phyloP scores from a whole-genome alignment of 306 rosid species.

The Carpinus viminea region DNA sequence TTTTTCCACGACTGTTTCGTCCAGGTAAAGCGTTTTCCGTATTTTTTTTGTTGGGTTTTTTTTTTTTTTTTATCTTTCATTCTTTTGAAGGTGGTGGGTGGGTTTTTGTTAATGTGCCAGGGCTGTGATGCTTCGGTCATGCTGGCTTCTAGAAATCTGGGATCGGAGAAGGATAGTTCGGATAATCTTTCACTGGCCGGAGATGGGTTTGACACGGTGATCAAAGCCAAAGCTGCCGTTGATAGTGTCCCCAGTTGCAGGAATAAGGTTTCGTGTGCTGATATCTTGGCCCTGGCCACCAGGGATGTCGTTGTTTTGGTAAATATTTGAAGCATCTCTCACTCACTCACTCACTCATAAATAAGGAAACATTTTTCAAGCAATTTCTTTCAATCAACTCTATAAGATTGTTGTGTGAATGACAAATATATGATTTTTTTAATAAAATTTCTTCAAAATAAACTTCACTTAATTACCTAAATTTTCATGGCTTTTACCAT shows the following conservation, averaged over 20 bases:
- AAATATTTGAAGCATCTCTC: constrained; percentile 9
- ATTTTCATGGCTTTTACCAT: no score
- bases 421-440: no score
- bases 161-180: constrained; percentile 66
- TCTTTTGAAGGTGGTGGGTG: background rate
- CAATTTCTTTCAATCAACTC: no score
- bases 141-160: constrained; percentile 49
- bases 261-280: constrained; percentile 91
- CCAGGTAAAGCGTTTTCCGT: constrained; percentile 35
- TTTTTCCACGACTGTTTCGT: constrained; percentile 92
- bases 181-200: constrained; percentile 77
- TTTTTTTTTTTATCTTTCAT: background rate
- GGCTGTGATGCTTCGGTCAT: constrained; percentile 94
- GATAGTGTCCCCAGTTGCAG: constrained; percentile 62
- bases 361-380: no score
- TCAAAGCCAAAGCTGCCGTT: constrained; percentile 80
- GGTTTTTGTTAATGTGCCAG: constrained; percentile 26
- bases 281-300: constrained; percentile 85
- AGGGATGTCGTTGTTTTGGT: constrained; percentile 78
- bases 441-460: no score
- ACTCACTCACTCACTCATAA: no score
- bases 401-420: no score
- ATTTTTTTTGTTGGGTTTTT: background rate
- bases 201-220: constrained; percentile 91
- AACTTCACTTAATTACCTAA: no score